phyloP scores from a whole-genome alignment of 2,329 filamentous ascomycete species.

The Xylaria digitata region DNA sequence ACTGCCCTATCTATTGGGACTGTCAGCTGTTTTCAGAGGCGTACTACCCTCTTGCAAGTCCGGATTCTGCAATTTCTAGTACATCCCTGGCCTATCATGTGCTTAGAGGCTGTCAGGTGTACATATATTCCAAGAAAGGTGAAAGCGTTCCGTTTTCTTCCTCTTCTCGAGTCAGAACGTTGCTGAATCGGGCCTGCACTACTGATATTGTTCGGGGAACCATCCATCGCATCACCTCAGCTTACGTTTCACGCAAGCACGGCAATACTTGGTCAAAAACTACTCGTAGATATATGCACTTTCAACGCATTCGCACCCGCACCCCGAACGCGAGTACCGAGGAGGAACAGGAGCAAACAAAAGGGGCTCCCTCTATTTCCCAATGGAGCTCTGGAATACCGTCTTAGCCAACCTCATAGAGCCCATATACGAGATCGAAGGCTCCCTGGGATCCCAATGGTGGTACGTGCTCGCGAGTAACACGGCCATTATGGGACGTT shows the following conservation, averaged over 20 bases:
- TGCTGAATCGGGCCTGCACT: not conserved
- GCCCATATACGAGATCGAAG: slow-evolving; percentile 4
- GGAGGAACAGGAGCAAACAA: not conserved
- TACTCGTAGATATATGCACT: not conserved
- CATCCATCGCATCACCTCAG: too few relatives aligned
- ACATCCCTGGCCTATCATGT: not conserved
- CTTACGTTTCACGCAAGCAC: not conserved
- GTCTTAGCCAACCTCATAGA: slow-evolving; percentile 5
- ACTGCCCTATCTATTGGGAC: not conserved
- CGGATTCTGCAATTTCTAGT: not conserved
- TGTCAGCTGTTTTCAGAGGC: too few relatives aligned
- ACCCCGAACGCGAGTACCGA: not conserved
- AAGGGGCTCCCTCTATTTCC: not conserved
- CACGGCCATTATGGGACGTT: not conserved
- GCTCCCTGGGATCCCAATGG: not conserved
- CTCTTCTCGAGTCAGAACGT: not conserved
- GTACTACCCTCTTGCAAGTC: too few relatives aligned
- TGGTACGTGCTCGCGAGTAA: slow-evolving; percentile 7
- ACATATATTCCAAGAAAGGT: not conserved
- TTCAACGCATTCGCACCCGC: not conserved
- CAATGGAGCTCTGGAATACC: slow-evolving; percentile 9
- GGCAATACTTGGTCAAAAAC: not conserved
- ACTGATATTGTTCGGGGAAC: not conserved
- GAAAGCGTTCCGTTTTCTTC: not conserved
- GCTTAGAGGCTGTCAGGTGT: too few relatives aligned